These are phyloP conservation scores for Fusarium illudens DNA, from an alignment of 2,329 filamentous ascomycete species.

Conservation along the genomic window DNA sequence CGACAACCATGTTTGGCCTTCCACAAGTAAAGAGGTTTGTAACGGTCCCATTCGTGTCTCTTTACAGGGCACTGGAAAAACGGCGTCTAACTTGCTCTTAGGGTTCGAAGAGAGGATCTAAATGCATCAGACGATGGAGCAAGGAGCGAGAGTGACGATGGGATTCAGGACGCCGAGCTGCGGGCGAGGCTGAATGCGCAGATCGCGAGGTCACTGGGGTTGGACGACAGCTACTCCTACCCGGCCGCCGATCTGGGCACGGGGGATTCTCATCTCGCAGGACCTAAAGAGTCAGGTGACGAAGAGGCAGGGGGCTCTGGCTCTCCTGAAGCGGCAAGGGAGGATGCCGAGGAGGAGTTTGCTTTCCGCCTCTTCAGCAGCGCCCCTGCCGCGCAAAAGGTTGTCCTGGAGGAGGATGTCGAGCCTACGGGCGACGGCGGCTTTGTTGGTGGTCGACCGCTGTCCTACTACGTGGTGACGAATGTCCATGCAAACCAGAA, in stretches of 20 bases:
- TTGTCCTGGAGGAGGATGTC: constrained; percentile 59
- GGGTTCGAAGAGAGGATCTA: constrained; percentile 65
- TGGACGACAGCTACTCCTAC: constrained; percentile 45
- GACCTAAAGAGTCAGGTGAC: constrained; percentile 12
- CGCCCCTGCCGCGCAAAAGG: constrained; percentile 55
- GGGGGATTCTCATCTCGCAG: background rate
- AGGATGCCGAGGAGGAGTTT: constrained; percentile 52
- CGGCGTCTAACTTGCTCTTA: constrained; percentile 38
- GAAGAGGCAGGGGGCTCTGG: constrained; percentile 16
- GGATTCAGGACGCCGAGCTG: constrained; percentile 49
- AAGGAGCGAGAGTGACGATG: constrained; percentile 42
- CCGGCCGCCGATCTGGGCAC: background rate
- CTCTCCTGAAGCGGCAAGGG: constrained; percentile 13
- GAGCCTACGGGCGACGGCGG: constrained; percentile 50
- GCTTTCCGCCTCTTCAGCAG: constrained; percentile 67
- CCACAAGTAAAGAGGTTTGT: constrained; percentile 46
- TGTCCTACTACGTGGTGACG: constrained; percentile 59
- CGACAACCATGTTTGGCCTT: constrained; percentile 42
- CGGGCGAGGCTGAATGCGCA: constrained; percentile 57
- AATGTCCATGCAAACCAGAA: constrained; percentile 49
- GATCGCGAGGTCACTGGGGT: constrained; percentile 56
- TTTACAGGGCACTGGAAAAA: background rate
- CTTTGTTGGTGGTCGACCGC: constrained; percentile 50
- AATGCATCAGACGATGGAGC: constrained; percentile 47
- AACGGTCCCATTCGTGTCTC: background rate